A percentile compares a stretch with the other conserved stretches of the same genome.
These are phyloP conservation scores for Rutidosis leptorrhynchoides DNA, from an alignment of 129 eudicot genomes.

Conservation along the genomic window DNA sequence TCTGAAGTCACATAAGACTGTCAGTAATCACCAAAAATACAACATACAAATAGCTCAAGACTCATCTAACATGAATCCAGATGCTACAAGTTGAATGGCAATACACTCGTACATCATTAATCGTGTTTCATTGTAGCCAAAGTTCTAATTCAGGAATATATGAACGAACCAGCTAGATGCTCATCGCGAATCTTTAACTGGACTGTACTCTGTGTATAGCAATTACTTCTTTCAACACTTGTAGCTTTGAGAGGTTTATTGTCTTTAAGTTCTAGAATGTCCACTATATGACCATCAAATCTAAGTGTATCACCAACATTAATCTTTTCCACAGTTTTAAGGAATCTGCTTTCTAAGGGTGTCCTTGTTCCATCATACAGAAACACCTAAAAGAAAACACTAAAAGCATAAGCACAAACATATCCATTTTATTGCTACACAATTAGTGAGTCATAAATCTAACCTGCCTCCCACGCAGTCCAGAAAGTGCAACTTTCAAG, in stretches of 20 bases:
- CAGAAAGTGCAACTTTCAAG: conserved; percentile 49
- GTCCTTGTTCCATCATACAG: conserved; percentile 56
- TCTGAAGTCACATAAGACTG: conserved; percentile 18
- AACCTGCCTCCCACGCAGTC: conserved; percentile 79
- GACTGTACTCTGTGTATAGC: conserved; percentile 19
- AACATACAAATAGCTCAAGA: conserved; percentile 3
- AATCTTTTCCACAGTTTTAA: conserved; percentile 60
- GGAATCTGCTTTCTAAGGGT: conserved; percentile 63
- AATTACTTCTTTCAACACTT: conserved; percentile 24
- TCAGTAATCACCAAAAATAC: conserved; percentile 15
- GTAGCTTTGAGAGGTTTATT: conserved; percentile 21
- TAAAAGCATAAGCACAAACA: not conserved
- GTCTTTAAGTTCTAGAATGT: conserved; percentile 52
- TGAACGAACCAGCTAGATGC: conserved; percentile 36
- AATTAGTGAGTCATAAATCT: conserved; percentile 10
- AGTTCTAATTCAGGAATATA: conserved; percentile 10
- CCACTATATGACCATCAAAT: conserved; percentile 72
- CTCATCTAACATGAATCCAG: not conserved
- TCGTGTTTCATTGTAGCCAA: conserved; percentile 21
- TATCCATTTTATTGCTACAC: not conserved
- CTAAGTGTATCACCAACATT: conserved; percentile 54
- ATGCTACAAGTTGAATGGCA: not conserved
- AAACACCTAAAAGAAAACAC: conserved; percentile 40
- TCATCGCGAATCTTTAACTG: conserved; percentile 31
- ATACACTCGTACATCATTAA: not conserved